Percentiles rank a stretch among this genome's conserved stretches.
These are phyloP conservation scores for Fusarium xyrophilum DNA, from an alignment of 2,329 filamentous ascomycete genomes.

Conservation along the genomic window DNA sequence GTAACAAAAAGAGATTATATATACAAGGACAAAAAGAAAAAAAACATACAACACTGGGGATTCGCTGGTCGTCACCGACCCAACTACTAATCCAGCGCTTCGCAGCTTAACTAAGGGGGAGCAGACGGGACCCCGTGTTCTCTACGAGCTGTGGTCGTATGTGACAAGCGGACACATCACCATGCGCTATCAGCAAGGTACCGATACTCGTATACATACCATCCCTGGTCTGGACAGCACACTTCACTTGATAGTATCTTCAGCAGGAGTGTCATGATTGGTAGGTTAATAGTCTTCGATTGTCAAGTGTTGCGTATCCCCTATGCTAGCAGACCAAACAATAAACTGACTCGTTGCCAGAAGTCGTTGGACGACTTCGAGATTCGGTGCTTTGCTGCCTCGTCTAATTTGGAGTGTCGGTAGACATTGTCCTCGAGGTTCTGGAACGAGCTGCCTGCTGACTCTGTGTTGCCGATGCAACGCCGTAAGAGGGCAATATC, in stretches of 20 bases:
- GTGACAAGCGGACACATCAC: background rate
- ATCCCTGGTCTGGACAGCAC: background rate
- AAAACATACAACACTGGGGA: conserved; percentile 6
- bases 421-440: conserved; percentile 56
- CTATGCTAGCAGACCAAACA: conserved; percentile 77
- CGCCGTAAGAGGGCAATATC: conserved; percentile 61
- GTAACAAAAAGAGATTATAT: background rate
- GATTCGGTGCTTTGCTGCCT: conserved; percentile 61
- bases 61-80: conserved; percentile 7
- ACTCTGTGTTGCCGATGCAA: conserved; percentile 49
- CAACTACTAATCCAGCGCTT: conserved; percentile 3
- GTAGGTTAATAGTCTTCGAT: background rate
- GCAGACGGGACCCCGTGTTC: conserved; percentile 9
- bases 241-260: background rate
- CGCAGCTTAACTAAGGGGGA: conserved; percentile 4
- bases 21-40: background rate
- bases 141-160: conserved; percentile 12
- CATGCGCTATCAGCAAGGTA: background rate
- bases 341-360: conserved; percentile 79
- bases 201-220: background rate
- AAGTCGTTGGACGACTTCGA: conserved; percentile 74
- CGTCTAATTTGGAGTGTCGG: conserved; percentile 55
- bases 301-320: background rate
- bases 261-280: background rate
- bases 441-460: conserved; percentile 46